A percentile compares a stretch with the other conserved stretches of the same genome.
These are phyloP conservation scores for Neolentinus lepideus DNA, from an alignment of 1,284 basidiomycete genomes.

Conservation along the genomic window DNA sequence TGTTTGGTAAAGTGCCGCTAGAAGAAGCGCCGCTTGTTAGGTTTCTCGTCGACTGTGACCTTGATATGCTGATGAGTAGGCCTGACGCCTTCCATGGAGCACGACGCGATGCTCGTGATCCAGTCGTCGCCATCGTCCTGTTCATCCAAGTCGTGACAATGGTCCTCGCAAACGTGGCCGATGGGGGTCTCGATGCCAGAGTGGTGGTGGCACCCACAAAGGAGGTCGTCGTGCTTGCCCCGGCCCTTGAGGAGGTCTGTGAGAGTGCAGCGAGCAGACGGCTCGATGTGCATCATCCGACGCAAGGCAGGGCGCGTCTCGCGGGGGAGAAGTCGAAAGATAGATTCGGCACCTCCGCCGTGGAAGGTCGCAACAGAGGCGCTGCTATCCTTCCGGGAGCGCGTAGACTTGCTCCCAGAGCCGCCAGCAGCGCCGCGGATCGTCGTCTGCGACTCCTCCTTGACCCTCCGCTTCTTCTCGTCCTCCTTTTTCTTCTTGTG, in stretches of 20 bases:
- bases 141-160: conserved; percentile 54
- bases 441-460: conserved; percentile 8
- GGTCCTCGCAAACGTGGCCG: conserved; percentile 46
- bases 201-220: conserved; percentile 64
- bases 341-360: conserved; percentile 89
- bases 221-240: conserved; percentile 66
- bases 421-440: conserved; percentile 15
- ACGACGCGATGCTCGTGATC: conserved; percentile 70
- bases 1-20: conserved; percentile 20
- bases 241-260: conserved; percentile 86
- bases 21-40: conserved; percentile 63
- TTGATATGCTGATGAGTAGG: conserved; percentile 63
- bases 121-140: conserved; percentile 74
- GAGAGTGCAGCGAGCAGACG: conserved; percentile 84
- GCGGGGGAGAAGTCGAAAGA: conserved; percentile 94
- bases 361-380: conserved; percentile 75
- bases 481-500: conserved; percentile 14
- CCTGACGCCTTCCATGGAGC: conserved; percentile 43
- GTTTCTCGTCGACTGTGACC: conserved; percentile 66
- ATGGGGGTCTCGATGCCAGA: conserved; percentile 24
- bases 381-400: conserved; percentile 52
- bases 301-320: conserved; percentile 86
- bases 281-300: conserved; percentile 93
- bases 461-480: conserved; percentile 25
- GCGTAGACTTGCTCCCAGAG: conserved; percentile 16